Evolutionary conservation across 176 grass and related monocot species (phyloP), one percentile per base, ranked within the genome.

Genomic region (Phragmites australis): DNA sequence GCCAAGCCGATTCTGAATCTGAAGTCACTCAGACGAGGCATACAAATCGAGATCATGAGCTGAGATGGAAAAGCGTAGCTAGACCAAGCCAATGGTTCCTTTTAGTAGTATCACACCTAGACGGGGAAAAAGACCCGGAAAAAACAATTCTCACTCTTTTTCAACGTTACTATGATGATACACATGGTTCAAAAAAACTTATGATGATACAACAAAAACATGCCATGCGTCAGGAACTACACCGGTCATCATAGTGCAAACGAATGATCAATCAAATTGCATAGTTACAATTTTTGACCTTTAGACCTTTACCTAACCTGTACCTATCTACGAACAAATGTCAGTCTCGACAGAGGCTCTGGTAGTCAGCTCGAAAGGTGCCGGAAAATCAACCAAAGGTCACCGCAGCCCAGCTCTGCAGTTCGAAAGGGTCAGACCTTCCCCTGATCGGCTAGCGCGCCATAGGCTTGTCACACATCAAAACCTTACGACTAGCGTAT

Each of bases 391-490:
- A 37, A 51, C 46, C 68, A 44, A 37, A 45, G 21, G 67, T 34
- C 2, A 9, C 2, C 16, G 7, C 42, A 39, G 39, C 19, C n/a
- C 61, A 62, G 65, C 21, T 65, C 30, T 7, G 4, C 40, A 27
- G 21, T 43, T 45, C 51, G 31, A 61, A 18, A 53, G 12, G 34
- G 65, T 11, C 23, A 21, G 8, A 59, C 10, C 25, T 62, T 21
- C 2, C 29, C 34, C 54, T 77, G 19, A 79, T 47, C 26, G 42
- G 65, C 44, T 82, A 91, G 26, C 74, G 92, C 62, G 57, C 76
- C 84, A 84, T 88, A n/a, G 49, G 89, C 81, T 92, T 97, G 34
- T 94, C 85, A 59, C 94, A 94, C 79, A 84, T 87, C 85, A 97
- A 88, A 55, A 94, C 52, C 80, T 90, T 94, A 71, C 91, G 88